Base-by-base conservation (phyloP, 2,329 filamentous ascomycete species). In the Diaporthe vaccinii region DNA sequence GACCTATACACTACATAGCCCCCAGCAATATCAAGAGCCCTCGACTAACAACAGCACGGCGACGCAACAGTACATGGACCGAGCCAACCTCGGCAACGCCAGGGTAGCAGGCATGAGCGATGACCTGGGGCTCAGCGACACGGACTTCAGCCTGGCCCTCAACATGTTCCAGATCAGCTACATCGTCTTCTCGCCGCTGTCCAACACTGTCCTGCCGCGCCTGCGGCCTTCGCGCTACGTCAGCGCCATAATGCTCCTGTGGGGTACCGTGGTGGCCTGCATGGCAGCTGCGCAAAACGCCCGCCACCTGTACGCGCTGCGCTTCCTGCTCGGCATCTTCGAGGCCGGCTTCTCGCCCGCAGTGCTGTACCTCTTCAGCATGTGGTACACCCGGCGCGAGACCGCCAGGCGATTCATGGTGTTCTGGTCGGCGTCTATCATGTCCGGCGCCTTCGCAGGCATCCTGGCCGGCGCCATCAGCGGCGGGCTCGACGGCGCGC, bases 111-210 rank as follows among this genome's bases (percentile, higher is more conserved):
- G 87, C 17, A 89, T 89, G 87, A 82, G 82, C 7, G 79, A 82
- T 25, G 87, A 89, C 74, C 82, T 89, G 25, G 74, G 80, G 0
- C 84, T 89, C 67, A 82, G 81, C n/a, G 87, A 87, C 5, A 57
- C 67, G 25, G 73, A 72, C 41, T 74, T 61, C 49, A 72, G 67
- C 51, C 28, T 73, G 76, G 82, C 85, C 3, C 79, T 91, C 25
- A 85, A 89, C 2, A 86, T 91, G 8, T 91, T 90, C 82, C 90
- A 90, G 78, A 84, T 88, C 73, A 83, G 82, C 46, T 89, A 91
- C 78, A 85, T 91, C 53, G 78, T 88, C 20, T 89, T 87, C 77
- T 88, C 90, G 78, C 84, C 89, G 1, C 88, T 88, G 0, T 88
- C 86, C 72, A 90, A 90, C 80, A 86, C 90, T 79, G 82, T 89